Evolutionary conservation across 1,139 yeast species (phyloP).

Genomic region (Arxiozyma heterogenica): DNA sequence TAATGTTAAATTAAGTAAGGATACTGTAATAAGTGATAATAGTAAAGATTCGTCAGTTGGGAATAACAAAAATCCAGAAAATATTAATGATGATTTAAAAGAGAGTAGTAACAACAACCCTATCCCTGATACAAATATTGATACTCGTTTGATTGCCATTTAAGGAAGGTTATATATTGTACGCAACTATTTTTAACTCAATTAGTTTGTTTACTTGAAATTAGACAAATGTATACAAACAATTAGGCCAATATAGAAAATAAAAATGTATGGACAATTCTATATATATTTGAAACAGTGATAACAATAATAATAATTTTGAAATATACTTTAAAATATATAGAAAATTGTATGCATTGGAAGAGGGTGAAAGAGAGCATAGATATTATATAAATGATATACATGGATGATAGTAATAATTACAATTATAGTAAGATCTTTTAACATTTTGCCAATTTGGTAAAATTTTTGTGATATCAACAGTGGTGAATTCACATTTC

Average conservation of each 20-base stretch:
- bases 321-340: too few species aligned
- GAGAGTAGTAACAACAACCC: neutral
- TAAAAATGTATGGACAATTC: too few species aligned
- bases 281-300: neutral
- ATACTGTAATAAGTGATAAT: neutral
- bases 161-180: neutral
- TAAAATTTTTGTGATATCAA: conserved; percentile 35
- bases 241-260: too few species aligned
- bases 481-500: conserved; percentile 42
- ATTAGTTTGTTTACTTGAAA: too few species aligned
- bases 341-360: neutral
- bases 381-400: conserved; percentile 20
- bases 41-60: neutral
- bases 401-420: conserved; percentile 29
- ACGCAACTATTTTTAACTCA: neutral
- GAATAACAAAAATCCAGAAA: neutral
- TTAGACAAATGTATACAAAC: neutral
- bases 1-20: neutral
- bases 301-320: neutral
- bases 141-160: neutral
- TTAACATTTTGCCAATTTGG: conserved; percentile 30
- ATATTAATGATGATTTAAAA: neutral
- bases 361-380: too few species aligned
- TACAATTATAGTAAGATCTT: conserved; percentile 29
- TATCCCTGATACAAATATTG: neutral